These are phyloP conservation scores for Alternaria viburni DNA, from an alignment of 2,329 filamentous ascomycete species.

Conservation along the genomic window DNA sequence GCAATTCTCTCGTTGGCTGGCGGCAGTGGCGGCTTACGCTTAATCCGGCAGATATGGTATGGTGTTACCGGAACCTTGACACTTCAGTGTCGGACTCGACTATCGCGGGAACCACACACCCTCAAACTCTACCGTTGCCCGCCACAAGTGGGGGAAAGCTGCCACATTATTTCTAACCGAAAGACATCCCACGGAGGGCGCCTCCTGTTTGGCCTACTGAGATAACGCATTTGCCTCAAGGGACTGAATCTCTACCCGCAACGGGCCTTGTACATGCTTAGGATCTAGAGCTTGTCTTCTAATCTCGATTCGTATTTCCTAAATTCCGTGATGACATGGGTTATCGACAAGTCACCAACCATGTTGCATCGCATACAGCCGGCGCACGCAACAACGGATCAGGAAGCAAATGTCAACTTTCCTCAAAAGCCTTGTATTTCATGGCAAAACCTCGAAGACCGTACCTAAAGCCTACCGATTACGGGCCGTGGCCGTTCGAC, in stretches of 20 bases:
- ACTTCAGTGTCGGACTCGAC: not conserved
- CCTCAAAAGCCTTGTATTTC: not conserved
- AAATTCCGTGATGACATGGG: not conserved
- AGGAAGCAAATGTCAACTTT: slow-evolving; percentile 2
- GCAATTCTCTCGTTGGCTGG: slow-evolving; percentile 1
- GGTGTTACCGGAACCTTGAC: slow-evolving; percentile 1
- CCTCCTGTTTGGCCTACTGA: not conserved
- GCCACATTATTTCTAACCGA: not conserved
- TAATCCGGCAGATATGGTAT: slow-evolving; percentile 9
- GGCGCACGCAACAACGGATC: slow-evolving; percentile 12
- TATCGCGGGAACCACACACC: not conserved
- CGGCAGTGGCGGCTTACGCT: slow-evolving; percentile 24
- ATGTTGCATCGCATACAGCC: not conserved
- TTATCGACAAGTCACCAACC: not conserved
- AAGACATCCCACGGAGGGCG: not conserved
- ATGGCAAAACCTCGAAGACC: not conserved
- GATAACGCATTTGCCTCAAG: not conserved
- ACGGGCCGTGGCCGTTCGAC: slow-evolving; percentile 27
- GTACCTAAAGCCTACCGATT: slow-evolving; percentile 9
- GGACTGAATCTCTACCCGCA: not conserved
- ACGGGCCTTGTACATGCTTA: not conserved
- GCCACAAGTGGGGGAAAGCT: not conserved
- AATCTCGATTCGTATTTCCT: not conserved
- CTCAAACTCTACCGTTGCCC: not conserved
- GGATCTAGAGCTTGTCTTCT: not conserved